Conservation (phyloP, 2,329 filamentous ascomycete genomes). For the Monilinia laxa region DNA sequence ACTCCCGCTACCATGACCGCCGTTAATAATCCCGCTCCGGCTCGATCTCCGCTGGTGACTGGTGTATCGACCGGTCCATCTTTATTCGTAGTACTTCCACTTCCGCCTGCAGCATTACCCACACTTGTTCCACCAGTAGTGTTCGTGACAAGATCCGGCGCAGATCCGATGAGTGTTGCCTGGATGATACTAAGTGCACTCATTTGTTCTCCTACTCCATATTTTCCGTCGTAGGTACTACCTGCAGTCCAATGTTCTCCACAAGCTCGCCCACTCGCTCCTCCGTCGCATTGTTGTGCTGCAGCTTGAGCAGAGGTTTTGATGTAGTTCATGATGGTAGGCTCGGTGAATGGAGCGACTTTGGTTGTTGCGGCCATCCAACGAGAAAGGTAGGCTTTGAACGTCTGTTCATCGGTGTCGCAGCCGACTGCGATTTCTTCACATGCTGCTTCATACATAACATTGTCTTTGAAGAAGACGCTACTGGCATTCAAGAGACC, state of each 20-base stretch:
- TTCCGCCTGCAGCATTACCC: slow-evolving; percentile 39
- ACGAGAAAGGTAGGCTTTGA: slow-evolving; percentile 61
- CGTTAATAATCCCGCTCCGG: slow-evolving; percentile 67
- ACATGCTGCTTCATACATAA: slow-evolving; percentile 65
- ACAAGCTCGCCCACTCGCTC: slow-evolving; percentile 57
- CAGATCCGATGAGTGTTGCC: slow-evolving; percentile 53
- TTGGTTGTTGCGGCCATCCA: slow-evolving; percentile 63
- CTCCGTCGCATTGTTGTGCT: slow-evolving; percentile 47
- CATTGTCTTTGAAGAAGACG: slow-evolving; percentile 56
- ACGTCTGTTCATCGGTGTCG: slow-evolving; percentile 60
- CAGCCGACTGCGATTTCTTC: slow-evolving; percentile 57
- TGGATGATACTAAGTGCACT: slow-evolving; percentile 64
- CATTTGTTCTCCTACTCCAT: slow-evolving; percentile 70
- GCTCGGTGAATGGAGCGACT: slow-evolving; percentile 60
- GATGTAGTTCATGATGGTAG: slow-evolving; percentile 54
- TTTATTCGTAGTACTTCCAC: slow-evolving; percentile 13
- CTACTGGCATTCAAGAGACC: slow-evolving; percentile 54
- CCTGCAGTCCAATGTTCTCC: slow-evolving; percentile 58
- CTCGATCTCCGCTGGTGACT: slow-evolving; percentile 56
- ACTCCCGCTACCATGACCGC: slow-evolving; percentile 52
- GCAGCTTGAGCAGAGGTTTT: slow-evolving; percentile 57
- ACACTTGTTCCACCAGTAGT: slow-evolving; percentile 57
- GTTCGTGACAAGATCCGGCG: slow-evolving; percentile 46
- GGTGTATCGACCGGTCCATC: slow-evolving; percentile 21
- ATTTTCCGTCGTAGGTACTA: slow-evolving; percentile 55